Evolutionary conservation across 1,139 yeast species (phyloP), one percentile per base, ranked within the genome.

Genomic region (Kurtzmaniella quercitrusa): DNA sequence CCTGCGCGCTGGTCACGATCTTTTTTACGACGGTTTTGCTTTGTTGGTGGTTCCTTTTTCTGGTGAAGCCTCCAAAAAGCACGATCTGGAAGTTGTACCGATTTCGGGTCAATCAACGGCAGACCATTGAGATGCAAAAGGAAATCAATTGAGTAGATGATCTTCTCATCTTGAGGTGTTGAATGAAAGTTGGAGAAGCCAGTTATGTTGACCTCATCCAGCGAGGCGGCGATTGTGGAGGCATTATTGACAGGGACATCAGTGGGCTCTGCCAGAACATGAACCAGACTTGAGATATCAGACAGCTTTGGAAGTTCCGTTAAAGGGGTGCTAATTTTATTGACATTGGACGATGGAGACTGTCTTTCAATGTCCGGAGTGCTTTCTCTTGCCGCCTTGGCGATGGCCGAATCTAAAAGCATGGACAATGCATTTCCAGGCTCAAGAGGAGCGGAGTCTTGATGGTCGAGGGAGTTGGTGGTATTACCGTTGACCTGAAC

Each of bases 331-430:
- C 20, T 20, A 19, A 19, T 19, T 3, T 19, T 34, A 19, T 16
- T 19, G 15, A 5, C 8, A 14, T 18, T 19, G n/a, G 19, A 17
- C 23, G 26, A 19, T 19, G 14, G n/a, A n/a, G 37, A 19, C n/a
- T 46, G 42, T 23, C 45, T 44, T 19, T 59, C 69, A 16, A 61
- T 43, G 35, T 68, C 76, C 2, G 77, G 75, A 3, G 76, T 68
- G 11, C 66, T 52, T 45, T 74, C 79, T 46, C 66, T 69, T 37
- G 78, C 78, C 9, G 79, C 78, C 36, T 74, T 71, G 23, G 76
- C 75, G 55, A 68, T 66, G 22, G 74, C 74, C 2, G 70, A 63
- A 44, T 68, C 73, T 39, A 71, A 59, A 36, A 71, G 56, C 48
- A 65, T 66, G n/a, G 75, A 65, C 39, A 71, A 64, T 2, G 69